Conservation (phyloP, 805 yeast species). For the Kluyveromyces dobzhanskii region DNA sequence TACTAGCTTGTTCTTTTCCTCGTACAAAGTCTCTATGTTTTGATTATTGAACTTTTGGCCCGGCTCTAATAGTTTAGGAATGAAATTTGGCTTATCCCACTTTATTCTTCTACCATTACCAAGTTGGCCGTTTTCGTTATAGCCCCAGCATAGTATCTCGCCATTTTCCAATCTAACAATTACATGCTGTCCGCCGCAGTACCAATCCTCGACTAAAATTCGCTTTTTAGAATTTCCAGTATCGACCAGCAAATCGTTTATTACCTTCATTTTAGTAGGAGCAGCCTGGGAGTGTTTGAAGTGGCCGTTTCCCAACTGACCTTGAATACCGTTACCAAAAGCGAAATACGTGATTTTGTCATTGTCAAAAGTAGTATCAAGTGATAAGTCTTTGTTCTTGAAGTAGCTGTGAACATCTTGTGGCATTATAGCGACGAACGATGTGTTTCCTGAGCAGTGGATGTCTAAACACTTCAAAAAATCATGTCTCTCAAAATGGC, state of each 20-base stretch:
- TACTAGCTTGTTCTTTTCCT: slow-evolving; percentile 39
- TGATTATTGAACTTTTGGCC: slow-evolving; percentile 11
- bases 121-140: slow-evolving; percentile 71
- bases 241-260: slow-evolving; percentile 41
- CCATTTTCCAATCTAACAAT: slow-evolving; percentile 51
- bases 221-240: slow-evolving; percentile 30
- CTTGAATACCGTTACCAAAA: slow-evolving; percentile 79
- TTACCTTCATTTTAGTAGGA: slow-evolving; percentile 47
- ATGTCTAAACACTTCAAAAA: slow-evolving; percentile 44
- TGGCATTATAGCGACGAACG: slow-evolving; percentile 40
- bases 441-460: slow-evolving; percentile 64
- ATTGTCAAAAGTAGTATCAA: slow-evolving; percentile 12
- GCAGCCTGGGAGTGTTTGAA: slow-evolving; percentile 64
- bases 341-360: slow-evolving; percentile 38
- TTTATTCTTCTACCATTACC: slow-evolving; percentile 74
- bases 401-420: slow-evolving; percentile 25
- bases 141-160: slow-evolving; percentile 77
- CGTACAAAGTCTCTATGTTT: slow-evolving; percentile 19
- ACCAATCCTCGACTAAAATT: slow-evolving; percentile 43
- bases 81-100: slow-evolving; percentile 41
- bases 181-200: slow-evolving; percentile 58
- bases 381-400: slow-evolving; percentile 18
- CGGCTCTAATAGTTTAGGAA: slow-evolving; percentile 58
- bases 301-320: slow-evolving; percentile 77
- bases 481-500: slow-evolving; percentile 34